Evolutionary conservation across 495 filamentous ascomycete genomes (phyloP).

Genomic region (Amniculicola lignicola): DNA sequence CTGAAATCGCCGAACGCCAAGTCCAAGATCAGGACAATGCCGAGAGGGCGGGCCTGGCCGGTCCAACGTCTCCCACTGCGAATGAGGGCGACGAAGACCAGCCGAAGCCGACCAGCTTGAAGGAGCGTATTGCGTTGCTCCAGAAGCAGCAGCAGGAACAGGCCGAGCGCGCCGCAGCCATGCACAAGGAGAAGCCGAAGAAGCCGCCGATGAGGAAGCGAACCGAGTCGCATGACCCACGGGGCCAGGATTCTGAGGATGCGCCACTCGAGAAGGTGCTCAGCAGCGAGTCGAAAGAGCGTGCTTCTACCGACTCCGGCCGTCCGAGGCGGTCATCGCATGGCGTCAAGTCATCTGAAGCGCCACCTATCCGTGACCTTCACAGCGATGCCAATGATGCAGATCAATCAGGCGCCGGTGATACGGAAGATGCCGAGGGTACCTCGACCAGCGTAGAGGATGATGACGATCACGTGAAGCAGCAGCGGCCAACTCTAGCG

Average conservation of each 20-base stretch:
- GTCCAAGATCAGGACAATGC: constrained; percentile 53
- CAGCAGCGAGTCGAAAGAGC: constrained; percentile 30
- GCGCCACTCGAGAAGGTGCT: constrained; percentile 28
- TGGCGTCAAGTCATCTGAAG: constrained; percentile 55
- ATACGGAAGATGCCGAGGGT: constrained; percentile 78
- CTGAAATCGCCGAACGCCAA: constrained; percentile 65
- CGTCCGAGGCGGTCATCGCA: constrained; percentile 43
- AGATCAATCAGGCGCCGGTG: constrained; percentile 82
- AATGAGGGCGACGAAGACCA: constrained; percentile 66
- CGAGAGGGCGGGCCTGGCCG: constrained; percentile 57
- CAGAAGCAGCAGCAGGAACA: constrained; percentile 93
- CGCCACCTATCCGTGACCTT: constrained; percentile 49
- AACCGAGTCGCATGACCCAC: constrained; percentile 51
- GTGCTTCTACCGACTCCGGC: constrained; percentile 39
- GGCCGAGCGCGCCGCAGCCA: constrained; percentile 69
- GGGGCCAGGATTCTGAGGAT: constrained; percentile 26
- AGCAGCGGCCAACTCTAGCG: constrained; percentile 17
- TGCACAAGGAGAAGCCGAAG: constrained; percentile 83
- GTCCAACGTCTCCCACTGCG: constrained; percentile 41
- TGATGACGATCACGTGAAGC: constrained; percentile 53
- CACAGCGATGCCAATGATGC: constrained; percentile 84
- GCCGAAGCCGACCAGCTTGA: constrained; percentile 86
- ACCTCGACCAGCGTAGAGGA: constrained; percentile 72
- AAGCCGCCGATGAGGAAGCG: constrained; percentile 71
- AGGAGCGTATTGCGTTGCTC: constrained; percentile 87